Evolutionary conservation across 108 stramenopile species (phyloP).

Genomic region (Pinguiococcus pyrenoidosus): DNA sequence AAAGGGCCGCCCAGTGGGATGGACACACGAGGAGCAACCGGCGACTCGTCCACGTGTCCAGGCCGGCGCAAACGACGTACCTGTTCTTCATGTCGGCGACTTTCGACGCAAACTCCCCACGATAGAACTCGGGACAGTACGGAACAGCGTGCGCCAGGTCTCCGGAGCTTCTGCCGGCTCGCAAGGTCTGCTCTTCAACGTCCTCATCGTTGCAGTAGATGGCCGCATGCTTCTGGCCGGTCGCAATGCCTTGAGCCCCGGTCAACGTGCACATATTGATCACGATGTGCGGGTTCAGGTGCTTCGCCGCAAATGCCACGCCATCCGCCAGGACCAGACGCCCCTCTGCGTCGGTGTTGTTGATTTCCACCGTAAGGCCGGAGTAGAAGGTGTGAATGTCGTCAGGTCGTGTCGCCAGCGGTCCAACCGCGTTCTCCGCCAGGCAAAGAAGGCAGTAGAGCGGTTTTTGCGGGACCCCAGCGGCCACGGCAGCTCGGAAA

Average conservation of each 20-base stretch:
- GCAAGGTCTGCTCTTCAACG: slow-evolving; percentile 34
- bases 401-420: slow-evolving; percentile 62
- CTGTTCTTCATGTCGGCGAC: slow-evolving; percentile 82
- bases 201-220: slow-evolving; percentile 52
- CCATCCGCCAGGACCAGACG: slow-evolving; percentile 63
- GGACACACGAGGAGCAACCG: too few relatives aligned
- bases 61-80: too few relatives aligned
- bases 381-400: slow-evolving; percentile 61
- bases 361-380: slow-evolving; percentile 73
- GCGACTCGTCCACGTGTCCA: too few relatives aligned
- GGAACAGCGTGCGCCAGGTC: slow-evolving; percentile 61
- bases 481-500: slow-evolving; percentile 48
- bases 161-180: slow-evolving; percentile 28
- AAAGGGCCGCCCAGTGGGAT: too few relatives aligned
- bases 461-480: slow-evolving; percentile 13
- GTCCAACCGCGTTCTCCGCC: slow-evolving; percentile 66
- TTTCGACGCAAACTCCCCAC: slow-evolving; percentile 53
- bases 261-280: slow-evolving; percentile 80
- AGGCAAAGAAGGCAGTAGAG: slow-evolving; percentile 52
- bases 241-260: slow-evolving; percentile 64
- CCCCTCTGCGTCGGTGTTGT: slow-evolving; percentile 78
- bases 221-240: slow-evolving; percentile 63
- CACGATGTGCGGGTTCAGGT: slow-evolving; percentile 45
- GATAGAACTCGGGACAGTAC: slow-evolving; percentile 60
- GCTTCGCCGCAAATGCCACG: slow-evolving; percentile 57